phyloP scores from a whole-genome alignment of 371 early-diverging fungal genomes.

The Caulochytrium protostelioides region DNA sequence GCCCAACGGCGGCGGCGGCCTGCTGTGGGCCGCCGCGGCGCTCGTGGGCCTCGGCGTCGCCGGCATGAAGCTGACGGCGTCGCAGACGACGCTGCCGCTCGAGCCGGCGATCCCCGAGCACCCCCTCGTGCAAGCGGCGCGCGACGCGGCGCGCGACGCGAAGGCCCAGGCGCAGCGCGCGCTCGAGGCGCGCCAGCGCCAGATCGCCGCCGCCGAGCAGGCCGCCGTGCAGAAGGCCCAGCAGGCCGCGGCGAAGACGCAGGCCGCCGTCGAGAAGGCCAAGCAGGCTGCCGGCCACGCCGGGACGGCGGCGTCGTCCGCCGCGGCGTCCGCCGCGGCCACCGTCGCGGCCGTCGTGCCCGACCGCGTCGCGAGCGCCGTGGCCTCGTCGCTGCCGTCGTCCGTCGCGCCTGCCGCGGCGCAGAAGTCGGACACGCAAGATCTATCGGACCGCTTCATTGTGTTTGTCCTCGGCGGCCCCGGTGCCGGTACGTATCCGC shows the following conservation, averaged over 20 bases:
- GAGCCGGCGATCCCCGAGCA: too few species aligned
- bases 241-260: slow-evolving; percentile 1
- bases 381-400: too few species aligned
- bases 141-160: not conserved
- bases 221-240: slow-evolving; percentile 2
- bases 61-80: not conserved
- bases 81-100: not conserved
- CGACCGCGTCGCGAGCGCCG: slow-evolving; percentile 8
- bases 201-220: slow-evolving; percentile 1
- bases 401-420: too few species aligned
- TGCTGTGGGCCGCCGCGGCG: not conserved
- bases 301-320: not conserved
- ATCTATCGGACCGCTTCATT: not conserved
- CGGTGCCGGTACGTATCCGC: slow-evolving; percentile 36
- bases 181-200: not conserved
- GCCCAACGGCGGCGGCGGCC: too few species aligned
- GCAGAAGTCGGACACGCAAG: not conserved
- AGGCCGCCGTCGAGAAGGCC: not conserved
- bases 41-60: not conserved
- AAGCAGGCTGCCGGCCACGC: not conserved
- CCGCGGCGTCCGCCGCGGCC: slow-evolving; percentile 1
- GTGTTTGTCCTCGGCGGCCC: slow-evolving; percentile 40
- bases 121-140: too few species aligned
- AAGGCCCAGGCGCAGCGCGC: not conserved
- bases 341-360: slow-evolving; percentile 56